These are phyloP conservation scores for Aspergillus conjunctus DNA, from an alignment of 495 filamentous ascomycete species.

Conservation along the genomic window DNA sequence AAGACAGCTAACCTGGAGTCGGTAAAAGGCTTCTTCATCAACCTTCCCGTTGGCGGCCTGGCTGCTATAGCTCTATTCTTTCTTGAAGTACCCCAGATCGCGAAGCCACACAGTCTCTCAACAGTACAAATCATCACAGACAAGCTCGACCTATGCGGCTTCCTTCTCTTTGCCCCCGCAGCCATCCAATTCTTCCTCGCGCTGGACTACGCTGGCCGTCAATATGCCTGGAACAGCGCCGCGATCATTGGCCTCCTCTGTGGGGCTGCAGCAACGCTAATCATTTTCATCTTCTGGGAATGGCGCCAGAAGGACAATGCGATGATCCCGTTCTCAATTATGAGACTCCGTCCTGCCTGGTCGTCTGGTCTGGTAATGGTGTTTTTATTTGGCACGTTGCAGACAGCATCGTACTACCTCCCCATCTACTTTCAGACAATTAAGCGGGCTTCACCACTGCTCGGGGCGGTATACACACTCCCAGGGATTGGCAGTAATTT, in stretches of 20 bases:
- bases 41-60: constrained; percentile 55
- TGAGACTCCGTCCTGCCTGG: constrained; percentile 30
- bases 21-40: constrained; percentile 53
- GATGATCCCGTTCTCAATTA: constrained; percentile 43
- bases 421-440: constrained; percentile 39
- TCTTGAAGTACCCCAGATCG: constrained; percentile 28
- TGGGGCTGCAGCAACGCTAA: constrained; percentile 22
- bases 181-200: constrained; percentile 40
- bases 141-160: constrained; percentile 45
- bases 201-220: constrained; percentile 29
- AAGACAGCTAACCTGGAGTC: neutral
- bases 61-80: constrained; percentile 35
- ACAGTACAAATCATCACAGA: constrained; percentile 28
- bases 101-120: constrained; percentile 39
- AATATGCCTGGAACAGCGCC: constrained; percentile 29
- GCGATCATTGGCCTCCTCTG: constrained; percentile 31
- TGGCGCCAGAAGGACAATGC: constrained; percentile 46
- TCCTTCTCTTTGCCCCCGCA: constrained; percentile 39
- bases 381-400: constrained; percentile 24
- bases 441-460: constrained; percentile 26
- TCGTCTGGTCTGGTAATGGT: constrained; percentile 22
- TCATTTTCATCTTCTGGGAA: constrained; percentile 46
- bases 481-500: no score
- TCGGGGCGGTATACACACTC: constrained; percentile 36
- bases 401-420: constrained; percentile 27